Evolutionary conservation across 441 rosid species (phyloP).

Genomic region (Populus hybrid): DNA sequence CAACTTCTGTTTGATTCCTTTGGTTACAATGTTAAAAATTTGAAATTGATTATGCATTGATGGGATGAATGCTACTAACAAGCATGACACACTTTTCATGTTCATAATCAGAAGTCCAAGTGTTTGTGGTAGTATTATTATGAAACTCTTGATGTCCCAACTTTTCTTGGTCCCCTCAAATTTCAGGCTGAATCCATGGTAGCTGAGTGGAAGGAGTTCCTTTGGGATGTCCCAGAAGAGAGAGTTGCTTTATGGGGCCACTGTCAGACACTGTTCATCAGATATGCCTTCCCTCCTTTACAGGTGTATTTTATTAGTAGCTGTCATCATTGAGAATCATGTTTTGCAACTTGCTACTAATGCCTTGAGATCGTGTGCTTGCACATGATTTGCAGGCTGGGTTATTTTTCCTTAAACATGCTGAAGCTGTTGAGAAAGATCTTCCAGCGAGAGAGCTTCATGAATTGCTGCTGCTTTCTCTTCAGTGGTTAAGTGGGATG

Average conservation of each 20-base stretch:
- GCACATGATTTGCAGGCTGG: constrained; percentile 70
- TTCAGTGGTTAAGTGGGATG: constrained; percentile 98
- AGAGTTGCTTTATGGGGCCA: constrained; percentile 98
- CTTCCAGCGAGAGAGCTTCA: constrained; percentile 92
- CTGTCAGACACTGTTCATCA: constrained; percentile 88
- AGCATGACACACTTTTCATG: background rate
- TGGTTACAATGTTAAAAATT: too few species aligned
- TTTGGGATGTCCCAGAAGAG: constrained; percentile 99
- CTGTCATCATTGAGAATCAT: constrained; percentile 5
- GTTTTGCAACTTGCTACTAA: constrained; percentile 24
- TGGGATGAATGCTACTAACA: background rate
- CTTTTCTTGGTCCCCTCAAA: constrained; percentile 10
- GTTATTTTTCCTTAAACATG: constrained; percentile 90
- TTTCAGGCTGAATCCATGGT: constrained; percentile 98
- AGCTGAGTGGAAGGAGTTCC: constrained; percentile 99
- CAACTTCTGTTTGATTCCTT: too few species aligned
- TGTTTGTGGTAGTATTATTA: background rate
- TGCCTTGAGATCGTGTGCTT: constrained; percentile 18
- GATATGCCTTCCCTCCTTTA: constrained; percentile 85
- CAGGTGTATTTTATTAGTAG: constrained; percentile 48
- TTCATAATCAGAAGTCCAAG: background rate
- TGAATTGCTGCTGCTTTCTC: constrained; percentile 87
- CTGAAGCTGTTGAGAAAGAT: constrained; percentile 94
- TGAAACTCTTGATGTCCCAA: background rate
- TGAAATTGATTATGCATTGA: background rate